These are phyloP conservation scores for Pinus albicaulis DNA, from an alignment of 75 land plant species.

Conservation along the genomic window DNA sequence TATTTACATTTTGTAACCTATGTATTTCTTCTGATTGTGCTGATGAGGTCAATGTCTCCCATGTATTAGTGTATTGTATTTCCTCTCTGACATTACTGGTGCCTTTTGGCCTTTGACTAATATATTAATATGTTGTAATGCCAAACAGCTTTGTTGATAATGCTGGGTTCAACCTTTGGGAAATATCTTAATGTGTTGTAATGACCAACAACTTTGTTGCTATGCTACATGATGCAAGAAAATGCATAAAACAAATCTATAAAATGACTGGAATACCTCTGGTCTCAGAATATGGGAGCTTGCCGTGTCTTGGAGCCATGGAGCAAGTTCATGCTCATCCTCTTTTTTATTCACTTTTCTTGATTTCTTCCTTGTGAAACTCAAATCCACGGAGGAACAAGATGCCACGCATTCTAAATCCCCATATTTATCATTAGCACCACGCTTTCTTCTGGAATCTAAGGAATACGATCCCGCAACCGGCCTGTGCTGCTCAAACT, in stretches of 20 bases:
- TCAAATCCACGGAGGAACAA: background rate
- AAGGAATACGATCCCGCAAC: no score
- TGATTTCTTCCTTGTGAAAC: background rate
- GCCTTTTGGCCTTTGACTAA: no score
- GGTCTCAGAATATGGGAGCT: background rate
- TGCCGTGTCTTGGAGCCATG: conserved; percentile 1
- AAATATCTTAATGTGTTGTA: background rate
- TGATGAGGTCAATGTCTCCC: no score
- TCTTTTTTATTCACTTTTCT: background rate
- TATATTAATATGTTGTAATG: background rate
- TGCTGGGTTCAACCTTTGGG: no score
- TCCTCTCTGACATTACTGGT: no score
- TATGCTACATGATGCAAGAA: no score
- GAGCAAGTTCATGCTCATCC: background rate
- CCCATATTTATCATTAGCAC: background rate
- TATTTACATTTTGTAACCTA: no score
- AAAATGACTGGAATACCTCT: background rate
- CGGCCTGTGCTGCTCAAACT: background rate
- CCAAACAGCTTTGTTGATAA: background rate
- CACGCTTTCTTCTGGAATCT: no score
- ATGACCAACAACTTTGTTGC: background rate
- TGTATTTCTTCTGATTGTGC: no score
- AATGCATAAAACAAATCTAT: background rate
- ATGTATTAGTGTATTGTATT: no score
- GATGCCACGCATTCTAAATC: background rate